Percentiles rank a stretch among this genome's conserved stretches.
These are phyloP conservation scores for Tillandsia leiboldiana DNA, from an alignment of 176 grass and related monocot species.

Conservation along the genomic window DNA sequence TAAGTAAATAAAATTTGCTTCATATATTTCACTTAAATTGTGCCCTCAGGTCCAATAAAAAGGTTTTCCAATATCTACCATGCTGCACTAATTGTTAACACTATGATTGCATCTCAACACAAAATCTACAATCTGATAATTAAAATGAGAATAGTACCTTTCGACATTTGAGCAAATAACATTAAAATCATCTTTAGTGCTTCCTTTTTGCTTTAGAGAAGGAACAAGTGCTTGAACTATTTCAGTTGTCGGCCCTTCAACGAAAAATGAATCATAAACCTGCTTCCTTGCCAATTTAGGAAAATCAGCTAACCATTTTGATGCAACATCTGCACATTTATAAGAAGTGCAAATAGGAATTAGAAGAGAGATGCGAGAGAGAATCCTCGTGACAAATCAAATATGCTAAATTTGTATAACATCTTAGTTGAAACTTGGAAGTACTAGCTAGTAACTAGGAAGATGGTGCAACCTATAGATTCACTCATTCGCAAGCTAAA, in stretches of 20 bases:
- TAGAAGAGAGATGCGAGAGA: slow-evolving; percentile 11
- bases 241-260: slow-evolving; percentile 71
- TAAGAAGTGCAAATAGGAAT: slow-evolving; percentile 24
- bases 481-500: too few species aligned
- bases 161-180: slow-evolving; percentile 55
- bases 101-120: too few species aligned
- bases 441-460: not conserved
- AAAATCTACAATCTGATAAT: not conserved
- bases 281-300: slow-evolving; percentile 45
- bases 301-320: slow-evolving; percentile 59
- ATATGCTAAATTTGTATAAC: slow-evolving; percentile 13
- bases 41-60: too few species aligned
- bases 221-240: slow-evolving; percentile 71
- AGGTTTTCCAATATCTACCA: too few species aligned
- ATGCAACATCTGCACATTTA: slow-evolving; percentile 61
- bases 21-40: too few species aligned
- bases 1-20: not conserved
- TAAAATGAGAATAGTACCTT: slow-evolving; percentile 39
- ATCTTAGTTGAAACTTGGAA: not conserved
- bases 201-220: slow-evolving; percentile 48
- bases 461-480: not conserved
- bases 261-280: slow-evolving; percentile 88
- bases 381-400: slow-evolving; percentile 14
- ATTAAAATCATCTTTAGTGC: slow-evolving; percentile 47
- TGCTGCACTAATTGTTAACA: too few species aligned